Conservation (phyloP, 2,329 filamentous ascomycete species). For the Rhinocladiella similis region DNA sequence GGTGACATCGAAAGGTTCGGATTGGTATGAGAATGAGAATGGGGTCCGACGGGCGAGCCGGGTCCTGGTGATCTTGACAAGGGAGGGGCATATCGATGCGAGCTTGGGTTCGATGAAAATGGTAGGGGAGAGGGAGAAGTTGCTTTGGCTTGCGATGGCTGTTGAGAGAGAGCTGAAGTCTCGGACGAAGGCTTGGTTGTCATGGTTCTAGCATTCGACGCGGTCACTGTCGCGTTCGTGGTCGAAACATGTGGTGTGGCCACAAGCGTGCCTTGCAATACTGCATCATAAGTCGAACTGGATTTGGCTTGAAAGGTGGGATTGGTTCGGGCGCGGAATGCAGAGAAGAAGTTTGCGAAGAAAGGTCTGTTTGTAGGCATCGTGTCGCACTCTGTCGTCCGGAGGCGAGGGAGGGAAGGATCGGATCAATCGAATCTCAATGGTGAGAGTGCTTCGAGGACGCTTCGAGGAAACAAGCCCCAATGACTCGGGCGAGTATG, state of each 20-base stretch:
- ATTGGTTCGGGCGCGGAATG: constrained; percentile 63
- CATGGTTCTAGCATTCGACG: constrained; percentile 48
- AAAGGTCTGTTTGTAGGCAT: constrained; percentile 69
- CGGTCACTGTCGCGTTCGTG: constrained; percentile 39
- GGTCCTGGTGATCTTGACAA: constrained; percentile 26
- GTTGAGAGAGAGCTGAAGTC: constrained; percentile 25
- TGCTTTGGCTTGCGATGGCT: constrained; percentile 40
- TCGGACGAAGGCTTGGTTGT: constrained; percentile 43
- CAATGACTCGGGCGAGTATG: constrained; percentile 10
- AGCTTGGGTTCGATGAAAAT: constrained; percentile 19
- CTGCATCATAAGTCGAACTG: constrained; percentile 38
- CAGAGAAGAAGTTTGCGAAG: constrained; percentile 66
- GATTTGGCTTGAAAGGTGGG: constrained; percentile 56
- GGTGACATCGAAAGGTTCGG: constrained; percentile 41
- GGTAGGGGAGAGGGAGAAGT: constrained; percentile 24
- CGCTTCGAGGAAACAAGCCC: constrained; percentile 9
- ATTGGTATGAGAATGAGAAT: constrained; percentile 34
- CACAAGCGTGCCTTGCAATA: constrained; percentile 34
- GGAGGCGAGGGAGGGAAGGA: not conserved
- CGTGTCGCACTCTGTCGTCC: constrained; percentile 24
- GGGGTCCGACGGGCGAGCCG: constrained; percentile 22
- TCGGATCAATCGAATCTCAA: not conserved
- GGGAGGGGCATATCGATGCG: constrained; percentile 24
- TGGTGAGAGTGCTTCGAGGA: not conserved
- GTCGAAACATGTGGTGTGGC: constrained; percentile 39